These are phyloP conservation scores for Pseudogymnoascus sp. DNA, from an alignment of 2,329 filamentous ascomycete species.

Conservation along the genomic window DNA sequence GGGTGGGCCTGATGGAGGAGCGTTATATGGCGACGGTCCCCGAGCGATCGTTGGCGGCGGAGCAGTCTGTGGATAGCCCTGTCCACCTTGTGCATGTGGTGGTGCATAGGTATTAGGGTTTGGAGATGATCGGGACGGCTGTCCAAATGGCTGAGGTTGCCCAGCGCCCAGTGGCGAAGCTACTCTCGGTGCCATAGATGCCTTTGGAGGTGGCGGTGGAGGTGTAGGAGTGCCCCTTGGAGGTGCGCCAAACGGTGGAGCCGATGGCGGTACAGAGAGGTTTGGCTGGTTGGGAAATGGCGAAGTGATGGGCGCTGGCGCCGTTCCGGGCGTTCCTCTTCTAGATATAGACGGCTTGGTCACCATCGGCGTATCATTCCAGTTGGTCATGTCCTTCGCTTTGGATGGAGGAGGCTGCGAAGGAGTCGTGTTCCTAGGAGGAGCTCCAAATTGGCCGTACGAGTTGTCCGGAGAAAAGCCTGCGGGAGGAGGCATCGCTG, in stretches of 20 bases:
- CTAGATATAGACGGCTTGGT: conserved; percentile 62
- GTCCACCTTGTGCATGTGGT: conserved; percentile 35
- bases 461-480: conserved; percentile 12
- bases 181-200: conserved; percentile 59
- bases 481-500: conserved; percentile 24
- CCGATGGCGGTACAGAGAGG: conserved; percentile 48
- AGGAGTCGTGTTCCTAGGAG: conserved; percentile 59
- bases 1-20: conserved; percentile 63
- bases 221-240: conserved; percentile 61
- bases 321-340: conserved; percentile 62
- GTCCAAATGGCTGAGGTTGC: conserved; percentile 43
- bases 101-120: conserved; percentile 60
- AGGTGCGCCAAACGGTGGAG: conserved; percentile 46
- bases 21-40: conserved; percentile 79
- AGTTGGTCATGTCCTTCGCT: conserved; percentile 66
- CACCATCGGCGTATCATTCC: conserved; percentile 93
- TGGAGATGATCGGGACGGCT: conserved; percentile 46
- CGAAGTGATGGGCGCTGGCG: conserved; percentile 56
- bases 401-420: conserved; percentile 63
- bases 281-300: conserved; percentile 65
- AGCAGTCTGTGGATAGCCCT: conserved; percentile 28
- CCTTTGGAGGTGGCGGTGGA: conserved; percentile 79
- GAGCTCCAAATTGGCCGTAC: conserved; percentile 42
- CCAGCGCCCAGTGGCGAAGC: conserved; percentile 60
- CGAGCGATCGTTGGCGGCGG: conserved; percentile 57